Evolutionary conservation across 2,329 filamentous ascomycete species (phyloP).

Genomic region (Exophiala spinifera): DNA sequence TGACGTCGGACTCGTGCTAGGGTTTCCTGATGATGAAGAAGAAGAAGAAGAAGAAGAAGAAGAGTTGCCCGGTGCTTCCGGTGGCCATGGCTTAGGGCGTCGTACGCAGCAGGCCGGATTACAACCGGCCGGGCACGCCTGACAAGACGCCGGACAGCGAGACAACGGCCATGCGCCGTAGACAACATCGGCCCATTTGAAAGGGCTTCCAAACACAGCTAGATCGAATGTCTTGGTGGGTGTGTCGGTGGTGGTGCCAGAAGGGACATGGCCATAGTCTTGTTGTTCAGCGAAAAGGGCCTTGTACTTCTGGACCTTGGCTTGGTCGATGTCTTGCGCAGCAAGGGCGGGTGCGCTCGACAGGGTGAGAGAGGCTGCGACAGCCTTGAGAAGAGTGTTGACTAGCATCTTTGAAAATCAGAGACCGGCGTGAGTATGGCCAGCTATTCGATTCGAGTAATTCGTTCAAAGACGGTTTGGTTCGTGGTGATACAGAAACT

Average conservation of each 20-base stretch:
- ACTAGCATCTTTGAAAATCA: conserved; percentile 1
- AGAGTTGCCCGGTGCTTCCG: neutral
- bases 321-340: neutral
- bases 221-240: neutral
- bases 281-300: conserved; percentile 8
- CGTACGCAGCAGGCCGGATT: conserved; percentile 14
- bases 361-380: neutral
- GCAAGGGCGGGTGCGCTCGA: conserved; percentile 2
- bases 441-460: no score
- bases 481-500: no score
- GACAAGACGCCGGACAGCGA: conserved; percentile 8
- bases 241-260: neutral
- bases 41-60: no score
- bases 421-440: neutral
- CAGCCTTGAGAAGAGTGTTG: conserved; percentile 1
- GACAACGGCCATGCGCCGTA: neutral
- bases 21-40: neutral
- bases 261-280: neutral
- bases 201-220: conserved; percentile 1
- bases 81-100: neutral
- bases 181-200: conserved; percentile 20
- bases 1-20: neutral
- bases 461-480: no score
- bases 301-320: conserved; percentile 12
- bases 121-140: conserved; percentile 15